phyloP scores from a whole-genome alignment of 345 rosid species.

The Hibiscus syriacus region DNA sequence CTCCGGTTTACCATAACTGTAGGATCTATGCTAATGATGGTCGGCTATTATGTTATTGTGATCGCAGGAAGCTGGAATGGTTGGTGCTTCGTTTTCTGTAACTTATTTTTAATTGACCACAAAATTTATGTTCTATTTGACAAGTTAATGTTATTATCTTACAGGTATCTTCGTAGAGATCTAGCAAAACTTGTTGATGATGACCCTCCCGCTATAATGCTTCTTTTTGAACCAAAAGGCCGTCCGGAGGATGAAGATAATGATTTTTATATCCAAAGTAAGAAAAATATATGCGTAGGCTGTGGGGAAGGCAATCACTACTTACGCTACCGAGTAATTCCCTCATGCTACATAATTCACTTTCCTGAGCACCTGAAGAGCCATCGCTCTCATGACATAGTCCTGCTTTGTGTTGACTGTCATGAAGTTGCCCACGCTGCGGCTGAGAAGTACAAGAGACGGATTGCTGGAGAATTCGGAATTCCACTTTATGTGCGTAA shows the following conservation, averaged over 20 bases:
- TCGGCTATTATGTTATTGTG: slow-evolving; percentile 87
- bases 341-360: slow-evolving; percentile 93
- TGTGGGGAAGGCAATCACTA: slow-evolving; percentile 96
- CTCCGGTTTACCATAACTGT: slow-evolving; percentile 95
- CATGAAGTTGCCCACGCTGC: slow-evolving; percentile 96
- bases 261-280: slow-evolving; percentile 90
- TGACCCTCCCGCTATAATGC: slow-evolving; percentile 82
- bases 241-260: slow-evolving; percentile 97
- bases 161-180: slow-evolving; percentile 68
- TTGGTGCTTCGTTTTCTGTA: slow-evolving; percentile 21
- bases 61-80: slow-evolving; percentile 90
- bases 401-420: slow-evolving; percentile 92
- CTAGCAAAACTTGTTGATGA: slow-evolving; percentile 81
- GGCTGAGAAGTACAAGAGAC: slow-evolving; percentile 82
- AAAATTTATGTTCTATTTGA: slow-evolving; percentile 7
- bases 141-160: slow-evolving; percentile 7
- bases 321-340: slow-evolving; percentile 84
- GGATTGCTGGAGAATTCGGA: slow-evolving; percentile 66
- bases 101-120: slow-evolving; percentile 8
- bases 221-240: slow-evolving; percentile 91
- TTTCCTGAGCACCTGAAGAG: slow-evolving; percentile 97
- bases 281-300: slow-evolving; percentile 87
- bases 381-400: slow-evolving; percentile 98
- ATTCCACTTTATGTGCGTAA: slow-evolving; percentile 81
- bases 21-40: slow-evolving; percentile 94